Percentiles rank a stretch among this genome's conserved stretches.
phyloP scores from a whole-genome alignment of 2,329 filamentous ascomycete species.

The Colletotrichum kahawae region DNA sequence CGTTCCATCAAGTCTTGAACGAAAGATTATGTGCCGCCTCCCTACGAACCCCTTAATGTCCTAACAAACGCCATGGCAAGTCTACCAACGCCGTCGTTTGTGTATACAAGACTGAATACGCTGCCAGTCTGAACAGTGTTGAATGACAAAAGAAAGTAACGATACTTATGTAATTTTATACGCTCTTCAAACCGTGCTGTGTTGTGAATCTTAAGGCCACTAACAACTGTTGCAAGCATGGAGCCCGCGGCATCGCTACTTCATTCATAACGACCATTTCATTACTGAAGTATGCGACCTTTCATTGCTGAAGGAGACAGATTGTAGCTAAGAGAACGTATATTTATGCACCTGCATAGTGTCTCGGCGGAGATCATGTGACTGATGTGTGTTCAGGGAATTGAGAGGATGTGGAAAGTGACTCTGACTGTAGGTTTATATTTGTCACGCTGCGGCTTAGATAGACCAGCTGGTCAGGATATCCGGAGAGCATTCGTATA shows the following conservation, averaged over 20 bases:
- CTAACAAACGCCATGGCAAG: fast-evolving
- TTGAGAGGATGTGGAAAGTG: fast-evolving
- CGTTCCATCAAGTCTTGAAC: neutral
- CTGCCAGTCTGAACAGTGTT: fast-evolving
- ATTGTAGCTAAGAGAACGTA: neutral
- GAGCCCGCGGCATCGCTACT: neutral
- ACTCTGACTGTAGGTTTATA: too few species aligned
- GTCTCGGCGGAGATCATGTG: neutral
- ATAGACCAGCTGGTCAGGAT: too few species aligned
- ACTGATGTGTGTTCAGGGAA: neutral
- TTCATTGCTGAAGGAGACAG: fast-evolving
- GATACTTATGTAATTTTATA: neutral
- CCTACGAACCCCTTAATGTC: fast-evolving
- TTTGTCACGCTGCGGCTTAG: too few species aligned
- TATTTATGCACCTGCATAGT: neutral
- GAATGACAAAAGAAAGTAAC: fast-evolving
- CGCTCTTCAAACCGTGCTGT: fast-evolving
- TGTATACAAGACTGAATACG: neutral
- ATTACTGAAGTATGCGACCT: neutral
- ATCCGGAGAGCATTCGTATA: too few species aligned
- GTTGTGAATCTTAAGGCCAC: neutral
- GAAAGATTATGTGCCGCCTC: neutral
- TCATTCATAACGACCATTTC: too few species aligned
- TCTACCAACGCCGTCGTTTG: neutral
- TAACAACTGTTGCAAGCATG: fast-evolving